These are phyloP conservation scores for Lindgomyces ingoldianus DNA, from an alignment of 495 filamentous ascomycete species.

Conservation along the genomic window DNA sequence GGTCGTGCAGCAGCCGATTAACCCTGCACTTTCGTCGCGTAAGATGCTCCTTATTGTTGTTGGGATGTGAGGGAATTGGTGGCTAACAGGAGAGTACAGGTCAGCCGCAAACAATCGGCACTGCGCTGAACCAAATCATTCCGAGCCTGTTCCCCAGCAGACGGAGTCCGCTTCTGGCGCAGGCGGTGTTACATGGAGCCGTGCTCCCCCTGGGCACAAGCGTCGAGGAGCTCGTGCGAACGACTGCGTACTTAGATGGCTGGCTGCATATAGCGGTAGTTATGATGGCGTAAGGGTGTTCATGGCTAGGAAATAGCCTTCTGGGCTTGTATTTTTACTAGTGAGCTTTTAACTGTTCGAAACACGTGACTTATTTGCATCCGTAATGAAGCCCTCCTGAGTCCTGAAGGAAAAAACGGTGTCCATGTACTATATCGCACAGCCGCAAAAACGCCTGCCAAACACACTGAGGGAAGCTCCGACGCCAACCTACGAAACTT, in stretches of 20 bases:
- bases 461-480: too few species aligned
- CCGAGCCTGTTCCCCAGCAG: constrained; percentile 87
- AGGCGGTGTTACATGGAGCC: constrained; percentile 84
- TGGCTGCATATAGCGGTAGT: constrained; percentile 84
- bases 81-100: constrained; percentile 56
- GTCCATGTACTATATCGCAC: too few species aligned
- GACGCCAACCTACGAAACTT: too few species aligned
- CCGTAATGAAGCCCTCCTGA: too few species aligned
- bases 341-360: too few species aligned
- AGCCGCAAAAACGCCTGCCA: too few species aligned
- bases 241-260: constrained; percentile 85
- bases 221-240: constrained; percentile 81
- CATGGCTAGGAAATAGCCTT: too few species aligned
- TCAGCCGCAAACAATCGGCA: constrained; percentile 77
- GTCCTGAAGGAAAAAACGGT: too few species aligned
- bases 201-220: constrained; percentile 78
- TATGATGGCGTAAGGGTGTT: constrained; percentile 60
- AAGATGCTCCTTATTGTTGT: background rate
- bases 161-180: constrained; percentile 84
- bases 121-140: constrained; percentile 72
- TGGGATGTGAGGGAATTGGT: constrained; percentile 46
- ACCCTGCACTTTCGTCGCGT: constrained; percentile 40
- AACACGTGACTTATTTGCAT: too few species aligned
- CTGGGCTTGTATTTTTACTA: too few species aligned
- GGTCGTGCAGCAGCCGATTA: constrained; percentile 46